phyloP scores from a whole-genome alignment of 257 asterid species.

The Lycium barbarum region DNA sequence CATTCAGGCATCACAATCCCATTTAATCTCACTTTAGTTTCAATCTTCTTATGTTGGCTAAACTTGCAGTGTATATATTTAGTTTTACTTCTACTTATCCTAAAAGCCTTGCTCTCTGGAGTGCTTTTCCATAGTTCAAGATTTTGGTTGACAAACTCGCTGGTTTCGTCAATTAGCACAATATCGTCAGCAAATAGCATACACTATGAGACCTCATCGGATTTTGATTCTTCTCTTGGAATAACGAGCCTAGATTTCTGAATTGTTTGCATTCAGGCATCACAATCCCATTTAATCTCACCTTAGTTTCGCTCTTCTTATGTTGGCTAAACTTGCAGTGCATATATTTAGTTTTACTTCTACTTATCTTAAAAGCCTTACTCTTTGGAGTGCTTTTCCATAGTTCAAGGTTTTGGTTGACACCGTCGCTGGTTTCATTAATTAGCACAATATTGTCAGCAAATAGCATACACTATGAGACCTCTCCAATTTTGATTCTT shows the following conservation, averaged over 20 bases:
- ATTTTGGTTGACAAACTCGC: not conserved
- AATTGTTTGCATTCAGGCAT: not conserved
- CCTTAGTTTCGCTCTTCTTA: not conserved
- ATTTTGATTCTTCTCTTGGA: too few relatives aligned
- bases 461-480: not conserved
- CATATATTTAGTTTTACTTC: not conserved
- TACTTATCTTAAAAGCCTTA: not conserved
- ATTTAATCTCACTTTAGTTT: not conserved
- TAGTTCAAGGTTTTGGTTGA: not conserved
- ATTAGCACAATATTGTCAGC: too few relatives aligned
- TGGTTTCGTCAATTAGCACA: too few relatives aligned
- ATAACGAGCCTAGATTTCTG: not conserved
- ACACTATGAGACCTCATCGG: not conserved
- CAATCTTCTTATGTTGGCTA: not conserved
- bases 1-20: not conserved
- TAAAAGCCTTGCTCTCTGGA: not conserved
- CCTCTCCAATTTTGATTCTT: not conserved
- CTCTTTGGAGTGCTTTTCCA: not conserved
- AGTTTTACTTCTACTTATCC: not conserved
- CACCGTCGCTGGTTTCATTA: not conserved
- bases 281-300: not conserved
- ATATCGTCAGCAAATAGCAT: too few relatives aligned
- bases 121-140: not conserved
- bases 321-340: not conserved
- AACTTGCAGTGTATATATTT: not conserved